Evolutionary conservation across 2,329 filamentous ascomycete species (phyloP).

Genomic region (Fusarium sp.): DNA sequence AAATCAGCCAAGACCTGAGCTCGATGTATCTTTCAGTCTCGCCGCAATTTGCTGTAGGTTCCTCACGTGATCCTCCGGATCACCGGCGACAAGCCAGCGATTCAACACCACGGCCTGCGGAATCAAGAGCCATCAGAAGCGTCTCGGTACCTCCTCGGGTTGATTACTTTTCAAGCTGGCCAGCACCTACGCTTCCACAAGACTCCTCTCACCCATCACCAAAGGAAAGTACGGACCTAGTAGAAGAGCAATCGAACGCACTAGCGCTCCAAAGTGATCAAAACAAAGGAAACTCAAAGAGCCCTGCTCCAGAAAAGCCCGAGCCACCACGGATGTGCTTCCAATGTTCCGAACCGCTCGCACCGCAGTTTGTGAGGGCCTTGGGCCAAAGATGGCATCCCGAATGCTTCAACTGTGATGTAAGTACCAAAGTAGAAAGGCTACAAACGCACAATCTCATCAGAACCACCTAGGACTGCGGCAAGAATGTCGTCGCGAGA

Average conservation of each 20-base stretch:
- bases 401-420: not conserved
- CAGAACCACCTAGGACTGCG: slow-evolving; percentile 1
- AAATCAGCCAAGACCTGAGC: not conserved
- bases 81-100: no score
- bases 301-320: not conserved
- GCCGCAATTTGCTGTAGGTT: no score
- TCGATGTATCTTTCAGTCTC: no score
- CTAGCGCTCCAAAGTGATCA: not conserved
- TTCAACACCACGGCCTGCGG: no score
- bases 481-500: no score
- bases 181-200: no score
- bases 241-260: no score
- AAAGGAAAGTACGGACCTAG: not conserved
- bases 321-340: not conserved
- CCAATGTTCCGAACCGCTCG: not conserved
- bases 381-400: not conserved
- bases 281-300: not conserved
- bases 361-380: not conserved
- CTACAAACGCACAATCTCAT: not conserved
- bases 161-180: no score
- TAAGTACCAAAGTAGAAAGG: not conserved
- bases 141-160: no score
- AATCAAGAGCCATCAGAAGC: no score
- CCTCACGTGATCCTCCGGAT: no score
- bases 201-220: not conserved